These are phyloP conservation scores for Digitaria exilis DNA, from an alignment of 202 grass and related monocot genomes.

Conservation along the genomic window DNA sequence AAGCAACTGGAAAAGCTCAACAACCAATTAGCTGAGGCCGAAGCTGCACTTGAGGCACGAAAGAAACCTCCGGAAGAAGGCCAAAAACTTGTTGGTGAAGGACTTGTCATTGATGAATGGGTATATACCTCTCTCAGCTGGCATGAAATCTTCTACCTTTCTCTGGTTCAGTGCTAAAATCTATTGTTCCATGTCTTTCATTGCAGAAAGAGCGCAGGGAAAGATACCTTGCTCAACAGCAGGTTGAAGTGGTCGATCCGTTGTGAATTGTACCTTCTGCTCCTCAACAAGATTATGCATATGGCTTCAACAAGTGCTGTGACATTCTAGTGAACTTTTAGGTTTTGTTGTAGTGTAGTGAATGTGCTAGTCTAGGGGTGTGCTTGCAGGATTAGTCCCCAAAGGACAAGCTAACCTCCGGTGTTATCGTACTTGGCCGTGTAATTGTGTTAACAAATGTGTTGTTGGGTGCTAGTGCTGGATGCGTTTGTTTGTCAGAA, in stretches of 20 bases:
- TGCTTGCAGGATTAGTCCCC: constrained; percentile 45
- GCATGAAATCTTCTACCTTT: background rate
- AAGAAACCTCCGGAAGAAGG: constrained; percentile 92
- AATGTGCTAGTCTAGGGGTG: constrained; percentile 50
- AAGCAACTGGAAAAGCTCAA: constrained; percentile 98
- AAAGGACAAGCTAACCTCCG: constrained; percentile 66
- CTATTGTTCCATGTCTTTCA: background rate
- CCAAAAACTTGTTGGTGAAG: constrained; percentile 92
- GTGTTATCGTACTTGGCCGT: constrained; percentile 51
- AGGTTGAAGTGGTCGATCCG: constrained; percentile 82
- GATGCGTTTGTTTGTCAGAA: constrained; percentile 35
- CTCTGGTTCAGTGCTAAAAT: constrained; percentile 14
- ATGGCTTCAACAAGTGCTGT: constrained; percentile 32
- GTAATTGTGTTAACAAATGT: constrained; percentile 59
- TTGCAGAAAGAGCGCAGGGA: constrained; percentile 92
- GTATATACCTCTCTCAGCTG: constrained; percentile 51
- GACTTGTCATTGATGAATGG: constrained; percentile 97
- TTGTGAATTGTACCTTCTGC: constrained; percentile 60
- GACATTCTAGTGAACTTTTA: constrained; percentile 50
- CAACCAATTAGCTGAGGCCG: constrained; percentile 80
- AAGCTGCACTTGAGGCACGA: constrained; percentile 77
- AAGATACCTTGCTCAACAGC: constrained; percentile 82
- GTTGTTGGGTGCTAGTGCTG: constrained; percentile 21
- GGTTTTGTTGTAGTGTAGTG: constrained; percentile 49
- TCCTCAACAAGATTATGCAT: constrained; percentile 12